phyloP scores from a whole-genome alignment of 805 yeast genomes.

The Wickerhamiella nectarea region DNA sequence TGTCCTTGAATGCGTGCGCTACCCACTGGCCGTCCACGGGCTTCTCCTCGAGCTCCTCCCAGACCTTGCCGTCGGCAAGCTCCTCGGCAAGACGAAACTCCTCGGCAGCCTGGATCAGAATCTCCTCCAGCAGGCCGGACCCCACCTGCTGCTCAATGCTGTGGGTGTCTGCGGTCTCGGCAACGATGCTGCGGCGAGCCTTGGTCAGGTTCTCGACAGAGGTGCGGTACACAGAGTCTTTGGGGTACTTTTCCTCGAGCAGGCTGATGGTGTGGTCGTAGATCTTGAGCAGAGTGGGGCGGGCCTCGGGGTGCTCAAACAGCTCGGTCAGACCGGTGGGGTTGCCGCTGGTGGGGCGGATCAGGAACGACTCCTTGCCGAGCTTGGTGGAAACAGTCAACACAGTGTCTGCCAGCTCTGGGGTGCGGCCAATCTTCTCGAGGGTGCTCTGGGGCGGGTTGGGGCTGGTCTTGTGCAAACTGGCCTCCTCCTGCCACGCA shows the following conservation, averaged over 20 bases:
- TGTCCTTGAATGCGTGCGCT: slow-evolving; percentile 17
- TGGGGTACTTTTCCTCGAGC: slow-evolving; percentile 50
- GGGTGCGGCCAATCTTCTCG: slow-evolving; percentile 19
- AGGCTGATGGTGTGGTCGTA: slow-evolving; percentile 55
- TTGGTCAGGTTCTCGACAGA: slow-evolving; percentile 60
- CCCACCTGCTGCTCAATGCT: slow-evolving; percentile 64
- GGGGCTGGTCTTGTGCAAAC: slow-evolving; percentile 13
- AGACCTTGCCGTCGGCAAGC: slow-evolving; percentile 53
- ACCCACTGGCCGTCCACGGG: slow-evolving; percentile 72
- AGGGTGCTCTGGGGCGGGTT: slow-evolving; percentile 13
- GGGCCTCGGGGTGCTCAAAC: slow-evolving; percentile 68
- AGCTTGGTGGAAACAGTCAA: slow-evolving; percentile 17
- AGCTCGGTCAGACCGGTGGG: slow-evolving; percentile 78
- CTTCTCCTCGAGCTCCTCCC: slow-evolving; percentile 73
- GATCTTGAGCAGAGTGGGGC: slow-evolving; percentile 59
- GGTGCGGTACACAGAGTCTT: slow-evolving; percentile 59
- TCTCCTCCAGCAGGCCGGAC: slow-evolving; percentile 72
- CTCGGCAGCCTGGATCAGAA: slow-evolving; percentile 68
- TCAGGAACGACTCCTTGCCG: slow-evolving; percentile 28
- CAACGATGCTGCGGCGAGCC: slow-evolving; percentile 54
- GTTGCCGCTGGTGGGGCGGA: slow-evolving; percentile 46
- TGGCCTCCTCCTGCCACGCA: slow-evolving; percentile 16
- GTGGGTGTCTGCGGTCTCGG: slow-evolving; percentile 44
- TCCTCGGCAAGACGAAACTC: slow-evolving; percentile 56
- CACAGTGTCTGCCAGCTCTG: slow-evolving; percentile 20